Evolutionary conservation across 163 green algal genomes (phyloP).

Genomic region (Chloromonas sp.): DNA sequence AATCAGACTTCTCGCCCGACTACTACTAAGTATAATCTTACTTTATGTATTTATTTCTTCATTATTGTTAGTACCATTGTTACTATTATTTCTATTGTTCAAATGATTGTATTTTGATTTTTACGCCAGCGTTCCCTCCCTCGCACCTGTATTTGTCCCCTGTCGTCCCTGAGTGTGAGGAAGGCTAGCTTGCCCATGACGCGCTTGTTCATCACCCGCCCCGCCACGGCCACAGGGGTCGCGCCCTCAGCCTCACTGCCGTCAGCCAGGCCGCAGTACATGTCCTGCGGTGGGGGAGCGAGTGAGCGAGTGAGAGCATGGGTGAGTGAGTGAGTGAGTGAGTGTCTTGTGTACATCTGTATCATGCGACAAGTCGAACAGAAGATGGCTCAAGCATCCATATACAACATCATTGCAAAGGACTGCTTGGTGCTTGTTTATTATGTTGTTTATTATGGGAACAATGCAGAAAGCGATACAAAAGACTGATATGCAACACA

Average conservation of each 20-base stretch:
- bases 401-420: background rate
- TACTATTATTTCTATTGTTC: no score
- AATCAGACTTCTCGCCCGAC: no score
- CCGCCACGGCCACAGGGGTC: slow-evolving; percentile 74
- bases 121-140: no score
- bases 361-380: background rate
- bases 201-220: slow-evolving; percentile 79
- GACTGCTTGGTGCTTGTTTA: background rate
- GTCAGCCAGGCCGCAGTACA: slow-evolving; percentile 9
- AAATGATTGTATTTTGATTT: no score
- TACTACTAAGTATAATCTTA: no score
- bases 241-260: slow-evolving; percentile 37
- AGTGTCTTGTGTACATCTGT: background rate
- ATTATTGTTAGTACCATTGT: no score
- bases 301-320: no score
- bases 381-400: no score
- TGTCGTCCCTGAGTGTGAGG: slow-evolving; percentile 79
- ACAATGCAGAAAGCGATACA: no score
- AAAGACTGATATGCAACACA: no score
- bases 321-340: no score
- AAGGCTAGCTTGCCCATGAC: slow-evolving; percentile 99
- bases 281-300: slow-evolving; percentile 5
- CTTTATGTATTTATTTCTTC: no score
- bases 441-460: background rate
- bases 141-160: slow-evolving; percentile 76